These are phyloP conservation scores for Apiotrichum akiyoshidainum DNA, from an alignment of 1,284 basidiomycete species.

Conservation along the genomic window DNA sequence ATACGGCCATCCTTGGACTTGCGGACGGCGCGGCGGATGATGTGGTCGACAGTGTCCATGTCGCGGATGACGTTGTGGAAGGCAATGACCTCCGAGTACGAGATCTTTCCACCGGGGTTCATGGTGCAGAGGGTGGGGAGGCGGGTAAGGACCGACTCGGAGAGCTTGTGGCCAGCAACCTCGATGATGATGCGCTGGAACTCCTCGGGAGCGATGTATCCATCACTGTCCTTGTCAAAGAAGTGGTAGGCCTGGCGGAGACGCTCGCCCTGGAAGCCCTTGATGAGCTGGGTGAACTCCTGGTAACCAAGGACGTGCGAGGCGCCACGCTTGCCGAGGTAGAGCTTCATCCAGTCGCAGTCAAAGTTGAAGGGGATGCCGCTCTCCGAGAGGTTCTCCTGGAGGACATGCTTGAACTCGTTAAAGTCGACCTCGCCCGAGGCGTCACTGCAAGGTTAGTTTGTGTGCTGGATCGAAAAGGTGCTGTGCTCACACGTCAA, in stretches of 20 bases:
- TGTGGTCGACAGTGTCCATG: conserved; percentile 89
- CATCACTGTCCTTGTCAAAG: conserved; percentile 81
- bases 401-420: conserved; percentile 88
- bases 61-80: conserved; percentile 76
- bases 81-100: conserved; percentile 89
- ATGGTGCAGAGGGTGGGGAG: conserved; percentile 84
- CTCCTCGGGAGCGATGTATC: conserved; percentile 85
- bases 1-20: conserved; percentile 90
- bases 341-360: conserved; percentile 90
- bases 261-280: conserved; percentile 91
- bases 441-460: conserved; percentile 60
- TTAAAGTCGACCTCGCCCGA: conserved; percentile 85
- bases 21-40: conserved; percentile 61
- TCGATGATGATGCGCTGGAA: conserved; percentile 92
- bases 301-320: conserved; percentile 87
- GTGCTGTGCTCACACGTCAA: conserved; percentile 71
- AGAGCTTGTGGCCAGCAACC: conserved; percentile 90
- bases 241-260: conserved; percentile 88
- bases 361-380: conserved; percentile 93
- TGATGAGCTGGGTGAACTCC: conserved; percentile 91
- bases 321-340: conserved; percentile 84
- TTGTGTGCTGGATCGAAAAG: background rate
- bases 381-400: conserved; percentile 61
- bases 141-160: conserved; percentile 80
- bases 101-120: conserved; percentile 80